Evolutionary conservation across 2,329 filamentous ascomycete genomes (phyloP).

Genomic region (Chlorencoelia australis): DNA sequence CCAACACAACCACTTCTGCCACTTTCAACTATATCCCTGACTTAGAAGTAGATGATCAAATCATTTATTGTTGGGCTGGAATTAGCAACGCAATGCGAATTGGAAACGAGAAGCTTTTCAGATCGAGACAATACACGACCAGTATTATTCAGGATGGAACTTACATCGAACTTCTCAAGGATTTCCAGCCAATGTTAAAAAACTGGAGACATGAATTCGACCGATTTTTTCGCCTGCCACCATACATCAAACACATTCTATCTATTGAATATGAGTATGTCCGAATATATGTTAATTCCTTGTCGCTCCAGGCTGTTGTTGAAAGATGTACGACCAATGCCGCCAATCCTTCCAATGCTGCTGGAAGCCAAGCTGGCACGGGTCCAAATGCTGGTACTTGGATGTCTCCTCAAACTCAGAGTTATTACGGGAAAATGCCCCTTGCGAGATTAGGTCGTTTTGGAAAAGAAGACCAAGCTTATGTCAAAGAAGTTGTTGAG

Average conservation of each 20-base stretch:
- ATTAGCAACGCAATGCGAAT: slow-evolving; percentile 89
- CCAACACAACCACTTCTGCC: slow-evolving; percentile 44
- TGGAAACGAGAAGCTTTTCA: slow-evolving; percentile 81
- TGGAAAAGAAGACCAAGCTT: slow-evolving; percentile 58
- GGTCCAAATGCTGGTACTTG: slow-evolving; percentile 30
- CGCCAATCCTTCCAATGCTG: slow-evolving; percentile 29
- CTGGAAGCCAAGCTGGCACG: slow-evolving; percentile 27
- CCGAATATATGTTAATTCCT: slow-evolving; percentile 85
- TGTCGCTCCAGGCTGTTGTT: slow-evolving; percentile 89
- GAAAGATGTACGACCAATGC: slow-evolving; percentile 80
- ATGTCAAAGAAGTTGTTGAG: slow-evolving; percentile 66
- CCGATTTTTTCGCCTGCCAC: slow-evolving; percentile 59
- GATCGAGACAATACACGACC: slow-evolving; percentile 76
- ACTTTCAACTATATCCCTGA: slow-evolving; percentile 58
- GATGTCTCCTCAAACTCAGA: slow-evolving; percentile 53
- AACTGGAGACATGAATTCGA: slow-evolving; percentile 80
- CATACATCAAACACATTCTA: slow-evolving; percentile 63
- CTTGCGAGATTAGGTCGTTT: slow-evolving; percentile 55
- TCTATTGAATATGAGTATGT: slow-evolving; percentile 95
- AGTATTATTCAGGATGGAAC: slow-evolving; percentile 78
- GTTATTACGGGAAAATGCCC: slow-evolving; percentile 54
- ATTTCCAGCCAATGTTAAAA: slow-evolving; percentile 68
- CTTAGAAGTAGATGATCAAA: slow-evolving; percentile 56
- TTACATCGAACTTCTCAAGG: slow-evolving; percentile 71
- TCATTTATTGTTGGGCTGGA: slow-evolving; percentile 83